These are phyloP conservation scores for Amphichorda felina DNA, from an alignment of 2,329 filamentous ascomycete species.

Conservation along the genomic window DNA sequence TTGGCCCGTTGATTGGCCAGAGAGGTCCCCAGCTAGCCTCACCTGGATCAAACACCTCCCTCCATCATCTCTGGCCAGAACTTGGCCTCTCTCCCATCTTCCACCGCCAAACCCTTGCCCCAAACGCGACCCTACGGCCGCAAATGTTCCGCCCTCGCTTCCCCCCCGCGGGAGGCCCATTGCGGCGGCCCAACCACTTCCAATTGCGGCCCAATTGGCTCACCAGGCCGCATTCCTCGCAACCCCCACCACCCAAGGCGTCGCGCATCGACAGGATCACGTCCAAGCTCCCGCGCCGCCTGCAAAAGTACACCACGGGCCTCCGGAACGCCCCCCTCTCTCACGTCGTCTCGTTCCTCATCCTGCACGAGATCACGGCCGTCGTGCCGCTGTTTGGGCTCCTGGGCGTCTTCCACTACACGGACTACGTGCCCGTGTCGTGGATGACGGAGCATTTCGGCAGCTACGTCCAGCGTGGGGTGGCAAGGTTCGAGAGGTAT, in stretches of 20 bases:
- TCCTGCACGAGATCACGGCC: constrained; percentile 88
- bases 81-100: too few relatives aligned
- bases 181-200: background rate
- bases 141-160: background rate
- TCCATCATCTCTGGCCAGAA: too few relatives aligned
- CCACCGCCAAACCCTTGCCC: too few relatives aligned
- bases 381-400: constrained; percentile 68
- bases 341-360: constrained; percentile 74
- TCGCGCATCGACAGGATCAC: constrained; percentile 33
- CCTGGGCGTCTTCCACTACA: constrained; percentile 69
- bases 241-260: constrained; percentile 8
- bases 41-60: too few relatives aligned
- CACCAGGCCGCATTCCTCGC: constrained; percentile 1
- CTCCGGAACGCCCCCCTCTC: constrained; percentile 69
- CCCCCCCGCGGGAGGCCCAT: background rate
- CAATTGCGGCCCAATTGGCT: background rate
- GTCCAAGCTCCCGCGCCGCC: constrained; percentile 47
- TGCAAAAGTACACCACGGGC: constrained; percentile 57
- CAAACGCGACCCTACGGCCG: too few relatives aligned
- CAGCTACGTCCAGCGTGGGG: constrained; percentile 43
- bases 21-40: too few relatives aligned
- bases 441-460: constrained; percentile 39
- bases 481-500: constrained; percentile 66
- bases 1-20: too few relatives aligned
- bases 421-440: constrained; percentile 54